Conservation (phyloP, 352 stramenopile genomes). For the Pythium aristosporum region DNA sequence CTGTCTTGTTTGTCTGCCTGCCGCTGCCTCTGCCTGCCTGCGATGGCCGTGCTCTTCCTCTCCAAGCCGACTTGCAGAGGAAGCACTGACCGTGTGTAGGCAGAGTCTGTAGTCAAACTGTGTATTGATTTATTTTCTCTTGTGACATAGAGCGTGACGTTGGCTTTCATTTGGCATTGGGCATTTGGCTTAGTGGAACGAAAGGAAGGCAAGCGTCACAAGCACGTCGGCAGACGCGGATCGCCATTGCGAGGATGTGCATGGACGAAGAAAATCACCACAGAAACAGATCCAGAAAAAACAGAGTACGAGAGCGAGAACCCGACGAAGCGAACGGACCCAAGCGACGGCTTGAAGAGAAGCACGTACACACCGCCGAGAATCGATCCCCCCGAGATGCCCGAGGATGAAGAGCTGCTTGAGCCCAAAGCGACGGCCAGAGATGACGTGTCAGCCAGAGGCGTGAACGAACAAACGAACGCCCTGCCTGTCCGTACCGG, state of each 20-base stretch:
- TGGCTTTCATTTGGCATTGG: slow-evolving; percentile 12
- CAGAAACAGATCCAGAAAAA: slow-evolving; percentile 11
- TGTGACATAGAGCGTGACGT: slow-evolving; percentile 26
- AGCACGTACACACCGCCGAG: slow-evolving; percentile 19
- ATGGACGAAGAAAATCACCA: slow-evolving; percentile 18
- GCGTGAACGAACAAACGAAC: not conserved
- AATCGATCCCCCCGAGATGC: not conserved
- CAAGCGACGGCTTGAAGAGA: slow-evolving; percentile 26
- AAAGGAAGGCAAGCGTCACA: not conserved
- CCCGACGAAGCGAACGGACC: slow-evolving; percentile 12
- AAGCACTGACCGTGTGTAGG: not conserved
- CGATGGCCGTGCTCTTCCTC: slow-evolving; percentile 3
- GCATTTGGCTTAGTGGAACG: slow-evolving; percentile 6
- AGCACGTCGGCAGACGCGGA: slow-evolving; percentile 2
- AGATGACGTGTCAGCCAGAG: not conserved
- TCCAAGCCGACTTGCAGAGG: slow-evolving; percentile 14
- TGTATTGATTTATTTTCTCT: slow-evolving; percentile 31
- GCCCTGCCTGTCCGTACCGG: not conserved
- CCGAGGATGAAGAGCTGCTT: not conserved
- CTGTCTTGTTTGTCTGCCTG: slow-evolving; percentile 25
- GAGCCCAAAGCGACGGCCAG: not conserved
- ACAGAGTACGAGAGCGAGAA: slow-evolving; percentile 7
- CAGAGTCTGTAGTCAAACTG: slow-evolving; percentile 16
- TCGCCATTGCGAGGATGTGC: slow-evolving; percentile 6
- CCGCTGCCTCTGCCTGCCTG: not conserved